A percentile compares a stretch with the other conserved stretches of the same genome.
These are phyloP conservation scores for Calonectria multiphialidica DNA, from an alignment of 2,329 filamentous ascomycete species.

Conservation along the genomic window DNA sequence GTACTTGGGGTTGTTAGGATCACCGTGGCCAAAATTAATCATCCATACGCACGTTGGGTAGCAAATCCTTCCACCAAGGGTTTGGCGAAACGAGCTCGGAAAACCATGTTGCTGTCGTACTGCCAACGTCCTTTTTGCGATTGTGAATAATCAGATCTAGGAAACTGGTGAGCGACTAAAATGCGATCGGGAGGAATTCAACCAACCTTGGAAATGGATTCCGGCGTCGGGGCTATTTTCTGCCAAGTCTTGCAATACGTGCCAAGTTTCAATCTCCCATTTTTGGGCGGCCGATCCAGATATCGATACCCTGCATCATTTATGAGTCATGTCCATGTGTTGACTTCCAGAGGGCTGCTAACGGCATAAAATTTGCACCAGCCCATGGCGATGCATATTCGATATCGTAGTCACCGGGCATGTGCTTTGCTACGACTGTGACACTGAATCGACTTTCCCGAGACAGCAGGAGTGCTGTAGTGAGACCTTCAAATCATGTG, in stretches of 20 bases:
- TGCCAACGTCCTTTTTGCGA: constrained; percentile 25
- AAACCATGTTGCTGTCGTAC: constrained; percentile 21
- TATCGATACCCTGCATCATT: not conserved
- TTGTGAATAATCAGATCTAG: constrained; percentile 16
- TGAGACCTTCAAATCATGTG: not conserved
- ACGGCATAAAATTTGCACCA: constrained; percentile 24
- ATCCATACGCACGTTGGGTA: not conserved
- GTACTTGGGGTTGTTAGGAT: constrained; percentile 1
- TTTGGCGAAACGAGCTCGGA: constrained; percentile 14
- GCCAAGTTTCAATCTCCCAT: constrained; percentile 19
- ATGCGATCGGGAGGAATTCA: not conserved
- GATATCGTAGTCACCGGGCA: constrained; percentile 20
- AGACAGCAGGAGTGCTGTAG: constrained; percentile 12
- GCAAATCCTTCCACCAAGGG: constrained; percentile 23
- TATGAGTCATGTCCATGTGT: not conserved
- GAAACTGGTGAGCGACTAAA: not conserved
- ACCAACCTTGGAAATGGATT: constrained; percentile 15
- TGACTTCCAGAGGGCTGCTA: not conserved
- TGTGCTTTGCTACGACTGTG: constrained; percentile 17
- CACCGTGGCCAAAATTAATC: not conserved
- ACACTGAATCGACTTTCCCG: constrained; percentile 1
- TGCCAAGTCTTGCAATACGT: constrained; percentile 7
- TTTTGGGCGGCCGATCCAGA: constrained; percentile 2
- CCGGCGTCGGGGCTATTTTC: constrained; percentile 5
- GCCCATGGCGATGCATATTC: constrained; percentile 22